Percentiles rank a stretch among this genome's conserved stretches.
Evolutionary conservation across 306 rosid genomes (phyloP).

Genomic region (Quercus bicolor): DNA sequence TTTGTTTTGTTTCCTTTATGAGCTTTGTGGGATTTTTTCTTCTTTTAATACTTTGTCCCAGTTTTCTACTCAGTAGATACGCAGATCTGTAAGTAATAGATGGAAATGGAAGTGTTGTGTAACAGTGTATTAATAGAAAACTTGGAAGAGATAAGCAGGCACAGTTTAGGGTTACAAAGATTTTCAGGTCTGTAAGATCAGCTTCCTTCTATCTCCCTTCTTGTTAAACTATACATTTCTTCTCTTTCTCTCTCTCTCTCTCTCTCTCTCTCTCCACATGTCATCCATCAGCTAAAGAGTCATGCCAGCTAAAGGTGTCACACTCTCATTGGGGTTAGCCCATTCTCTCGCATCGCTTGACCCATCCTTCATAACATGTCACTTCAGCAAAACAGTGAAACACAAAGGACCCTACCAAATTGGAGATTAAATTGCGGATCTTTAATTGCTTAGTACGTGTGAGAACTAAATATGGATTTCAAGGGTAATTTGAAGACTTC

Average conservation of each 20-base stretch:
- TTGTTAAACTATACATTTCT: neutral
- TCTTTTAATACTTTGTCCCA: slow-evolving; percentile 18
- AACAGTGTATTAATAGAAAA: slow-evolving; percentile 6
- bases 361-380: slow-evolving; percentile 22
- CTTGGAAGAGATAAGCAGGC: slow-evolving; percentile 17
- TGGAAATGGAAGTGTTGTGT: slow-evolving; percentile 25
- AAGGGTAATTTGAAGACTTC: no score
- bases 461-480: no score
- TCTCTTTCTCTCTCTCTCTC: no score
- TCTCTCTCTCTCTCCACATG: slow-evolving; percentile 31
- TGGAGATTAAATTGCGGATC: neutral
- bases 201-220: slow-evolving; percentile 33
- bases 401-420: slow-evolving; percentile 2
- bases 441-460: no score
- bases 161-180: slow-evolving; percentile 35
- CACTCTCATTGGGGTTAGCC: slow-evolving; percentile 30
- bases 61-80: slow-evolving; percentile 18
- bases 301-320: slow-evolving; percentile 37
- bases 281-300: slow-evolving; percentile 26
- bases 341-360: slow-evolving; percentile 30
- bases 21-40: slow-evolving; percentile 13
- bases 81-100: slow-evolving; percentile 37
- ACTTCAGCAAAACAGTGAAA: slow-evolving; percentile 15
- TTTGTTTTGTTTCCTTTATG: slow-evolving; percentile 17
- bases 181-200: slow-evolving; percentile 32